Evolutionary conservation across 495 filamentous ascomycete genomes (phyloP).

Genomic region (Penicillium antarcticum): DNA sequence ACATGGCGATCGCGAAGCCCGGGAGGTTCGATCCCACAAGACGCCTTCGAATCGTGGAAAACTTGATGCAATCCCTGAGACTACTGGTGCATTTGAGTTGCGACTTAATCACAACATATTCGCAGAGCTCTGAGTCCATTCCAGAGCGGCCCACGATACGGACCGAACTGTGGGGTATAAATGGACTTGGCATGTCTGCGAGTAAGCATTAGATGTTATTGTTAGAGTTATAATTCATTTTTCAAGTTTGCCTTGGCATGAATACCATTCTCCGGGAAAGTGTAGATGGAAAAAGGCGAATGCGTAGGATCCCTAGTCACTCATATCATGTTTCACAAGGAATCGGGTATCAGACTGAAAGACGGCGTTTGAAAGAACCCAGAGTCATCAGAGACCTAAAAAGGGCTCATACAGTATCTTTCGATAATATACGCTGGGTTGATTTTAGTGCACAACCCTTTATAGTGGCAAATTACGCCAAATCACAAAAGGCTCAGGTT

Average conservation of each 20-base stretch:
- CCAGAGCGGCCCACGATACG: not conserved
- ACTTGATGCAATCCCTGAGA: not conserved
- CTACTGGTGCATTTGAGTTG: not conserved
- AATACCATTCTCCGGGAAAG: no score
- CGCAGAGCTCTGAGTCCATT: conserved; percentile 1
- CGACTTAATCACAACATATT: conserved; percentile 5
- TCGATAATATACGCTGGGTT: not conserved
- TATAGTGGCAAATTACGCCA: no score
- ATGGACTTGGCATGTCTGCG: not conserved
- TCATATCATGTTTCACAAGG: no score
- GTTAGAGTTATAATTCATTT: not conserved
- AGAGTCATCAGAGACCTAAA: not conserved
- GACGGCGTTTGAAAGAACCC: no score
- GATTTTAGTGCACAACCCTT: not conserved
- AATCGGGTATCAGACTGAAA: no score
- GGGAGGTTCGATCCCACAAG: not conserved
- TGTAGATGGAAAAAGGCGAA: no score
- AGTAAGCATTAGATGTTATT: not conserved
- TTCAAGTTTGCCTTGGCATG: not conserved
- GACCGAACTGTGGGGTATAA: not conserved
- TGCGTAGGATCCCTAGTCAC: no score
- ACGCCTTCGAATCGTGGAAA: not conserved
- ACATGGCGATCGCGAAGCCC: not conserved
- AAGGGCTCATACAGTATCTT: conserved; percentile 1
- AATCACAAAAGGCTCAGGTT: no score